Evolutionary conservation across 352 stramenopile species (phyloP), one percentile per base, ranked within the genome.

Genomic region (Peronospora belbahrii): DNA sequence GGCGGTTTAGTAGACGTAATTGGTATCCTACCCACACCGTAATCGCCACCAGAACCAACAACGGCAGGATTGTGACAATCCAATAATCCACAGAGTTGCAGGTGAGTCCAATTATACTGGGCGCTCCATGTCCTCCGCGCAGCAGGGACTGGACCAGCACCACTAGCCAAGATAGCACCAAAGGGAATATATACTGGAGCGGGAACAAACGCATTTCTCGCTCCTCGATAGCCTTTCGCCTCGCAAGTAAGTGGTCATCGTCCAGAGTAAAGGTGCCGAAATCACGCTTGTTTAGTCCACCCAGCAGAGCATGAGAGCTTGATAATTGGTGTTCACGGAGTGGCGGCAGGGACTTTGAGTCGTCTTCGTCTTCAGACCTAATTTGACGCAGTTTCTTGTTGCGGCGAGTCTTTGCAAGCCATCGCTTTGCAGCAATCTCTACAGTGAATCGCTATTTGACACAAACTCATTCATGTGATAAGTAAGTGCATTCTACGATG

Each of bases 11-110:
- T 3, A 92, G 65, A 22, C 77, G 80, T 15, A 92, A 30, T 2
- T 65, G 55, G 27, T 76, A 58, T 0, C 80, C 80, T 4, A 88
- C 67, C 45, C 62, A 69, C 27, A 74, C 55, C 19, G 69, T 78
- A 28, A 91, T 65, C 2, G 45, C 34, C 1, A 89, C 44, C 32
- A 97, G 80, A 24, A 91, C 65, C 20, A 65, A 51, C 4, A 97
- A 54, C 10, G 96, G 88, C 20, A 93, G 20, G 2, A 85, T 34
- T 38, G 95, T 97, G 22, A 96, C 50, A 24, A 92, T 43, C 95
- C 95, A 99, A 66, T 98, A 99, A 13, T 59, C 48, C 23, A 48
- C 35, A 8, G 85, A 96, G 50, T 90, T 92, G 65, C 95, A 99
- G n/a, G 74, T 51, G 35, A 99, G 89, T 43, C 95, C 95, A 28